A percentile compares a stretch with the other conserved stretches of the same genome.
Conservation (phyloP, 257 asterid species). For the Nicotiana obtusifolia region DNA sequence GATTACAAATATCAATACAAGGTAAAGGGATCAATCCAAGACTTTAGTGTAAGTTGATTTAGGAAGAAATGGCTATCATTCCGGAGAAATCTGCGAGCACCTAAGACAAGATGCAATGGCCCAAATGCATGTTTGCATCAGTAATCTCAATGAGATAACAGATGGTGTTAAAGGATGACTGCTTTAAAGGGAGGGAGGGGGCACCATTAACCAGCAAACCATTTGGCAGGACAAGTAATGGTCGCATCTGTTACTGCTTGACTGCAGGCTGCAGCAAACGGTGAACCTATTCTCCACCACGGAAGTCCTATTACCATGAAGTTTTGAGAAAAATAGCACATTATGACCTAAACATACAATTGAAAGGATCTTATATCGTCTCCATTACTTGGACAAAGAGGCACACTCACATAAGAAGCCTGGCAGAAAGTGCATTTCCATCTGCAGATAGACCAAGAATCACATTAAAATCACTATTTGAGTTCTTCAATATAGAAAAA, state of each 20-base stretch:
- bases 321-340: not conserved
- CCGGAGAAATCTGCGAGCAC: not conserved
- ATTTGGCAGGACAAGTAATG: not conserved
- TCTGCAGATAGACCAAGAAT: not conserved
- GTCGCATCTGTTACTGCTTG: not conserved
- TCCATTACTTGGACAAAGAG: not conserved
- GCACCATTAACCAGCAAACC: constrained; percentile 2
- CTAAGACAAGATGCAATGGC: not conserved
- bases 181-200: not conserved
- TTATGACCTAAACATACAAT: constrained; percentile 2
- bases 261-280: not conserved
- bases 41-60: not conserved
- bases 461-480: not conserved
- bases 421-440: not conserved
- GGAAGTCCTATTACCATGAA: not conserved
- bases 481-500: not conserved
- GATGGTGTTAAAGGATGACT: not conserved
- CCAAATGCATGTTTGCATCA: not conserved
- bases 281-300: not conserved
- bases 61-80: not conserved
- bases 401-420: not conserved
- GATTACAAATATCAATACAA: not conserved
- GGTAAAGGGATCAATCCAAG: not conserved
- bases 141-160: not conserved
- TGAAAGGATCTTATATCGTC: not conserved